Evolutionary conservation across 306 rosid species (phyloP), one percentile per base, ranked within the genome.

Genomic region (Vachellia pachyceras): DNA sequence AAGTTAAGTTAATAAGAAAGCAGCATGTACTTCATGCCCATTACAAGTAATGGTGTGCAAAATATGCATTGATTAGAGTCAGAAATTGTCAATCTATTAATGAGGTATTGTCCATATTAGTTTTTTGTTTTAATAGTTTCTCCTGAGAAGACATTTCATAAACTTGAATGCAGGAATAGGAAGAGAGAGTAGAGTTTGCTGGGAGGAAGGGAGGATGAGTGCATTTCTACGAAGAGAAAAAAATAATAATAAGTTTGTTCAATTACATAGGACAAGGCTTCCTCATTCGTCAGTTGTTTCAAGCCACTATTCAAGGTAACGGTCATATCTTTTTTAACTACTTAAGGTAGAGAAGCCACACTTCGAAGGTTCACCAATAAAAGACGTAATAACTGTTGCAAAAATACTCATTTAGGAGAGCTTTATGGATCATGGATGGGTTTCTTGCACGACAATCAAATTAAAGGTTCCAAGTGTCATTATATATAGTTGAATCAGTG

Each of bases 1-100:
- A 76, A 45, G 67, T 20, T 69, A 33, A 58, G 77, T 73, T 47
- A 66, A 84, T 45, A 77, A 37, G 54, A 80, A 58, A 73, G 75
- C 61, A 18, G 54, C 23, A 1, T 57, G 72, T 4, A 40, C 68
- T 67, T 65, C 54, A 73, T 17, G 74, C 29, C 37, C 49, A 33
- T 64, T 11, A 76, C 45, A 73, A 69, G 45, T 65, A 65, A 15
- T 5, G 8, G 15, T 65, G 52, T 37, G 29, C 13, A 69, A 17
- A 66, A 58, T 29, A 63, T 20, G 29, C 74, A 74, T 46, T 37
- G 72, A 77, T 61, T 81, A 76, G 54, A 11, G 49, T 7, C 23
- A 44, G 72, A 20, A 64, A 57, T 25, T 29, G 40, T 20, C 5
- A 22, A 10, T 36, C 63, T 73, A 65, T 72, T 15, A 2, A 52